These are phyloP conservation scores for Primulina tabacum DNA, from an alignment of 257 asterid genomes.

Conservation along the genomic window DNA sequence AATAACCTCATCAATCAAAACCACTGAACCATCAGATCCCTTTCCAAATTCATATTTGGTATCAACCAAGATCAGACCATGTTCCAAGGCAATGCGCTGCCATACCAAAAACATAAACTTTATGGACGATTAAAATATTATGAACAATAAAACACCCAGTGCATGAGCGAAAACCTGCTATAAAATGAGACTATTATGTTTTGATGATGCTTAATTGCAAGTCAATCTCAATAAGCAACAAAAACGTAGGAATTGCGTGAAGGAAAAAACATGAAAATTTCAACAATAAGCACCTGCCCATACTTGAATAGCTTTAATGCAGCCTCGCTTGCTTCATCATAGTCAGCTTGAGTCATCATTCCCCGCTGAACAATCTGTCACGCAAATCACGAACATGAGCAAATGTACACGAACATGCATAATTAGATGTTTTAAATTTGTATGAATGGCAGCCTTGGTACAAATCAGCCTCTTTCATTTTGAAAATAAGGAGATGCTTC, in stretches of 20 bases:
- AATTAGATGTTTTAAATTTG: neutral
- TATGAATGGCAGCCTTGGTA: neutral
- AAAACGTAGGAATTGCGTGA: neutral
- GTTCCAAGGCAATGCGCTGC: constrained; percentile 69
- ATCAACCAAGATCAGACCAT: constrained; percentile 86
- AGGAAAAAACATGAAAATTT: constrained; percentile 2
- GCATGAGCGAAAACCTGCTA: constrained; percentile 7
- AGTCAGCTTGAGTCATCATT: constrained; percentile 78
- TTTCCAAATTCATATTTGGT: constrained; percentile 97
- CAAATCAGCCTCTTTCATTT: neutral
- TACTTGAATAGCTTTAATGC: constrained; percentile 75
- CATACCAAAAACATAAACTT: constrained; percentile 16
- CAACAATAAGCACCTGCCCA: constrained; percentile 66
- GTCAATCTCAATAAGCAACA: neutral
- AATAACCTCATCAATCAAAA: constrained; percentile 81
- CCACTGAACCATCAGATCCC: constrained; percentile 72
- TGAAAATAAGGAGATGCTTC: neutral
- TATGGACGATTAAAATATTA: neutral
- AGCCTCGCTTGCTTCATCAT: constrained; percentile 65
- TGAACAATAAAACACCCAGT: neutral
- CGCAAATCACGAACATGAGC: constrained; percentile 11
- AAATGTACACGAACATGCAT: neutral
- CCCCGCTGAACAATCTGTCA: constrained; percentile 71
- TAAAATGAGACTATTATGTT: neutral
- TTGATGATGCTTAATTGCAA: neutral